Base-by-base conservation (phyloP, 2,329 filamentous ascomycete species). In the Penicillium sumatraense region DNA sequence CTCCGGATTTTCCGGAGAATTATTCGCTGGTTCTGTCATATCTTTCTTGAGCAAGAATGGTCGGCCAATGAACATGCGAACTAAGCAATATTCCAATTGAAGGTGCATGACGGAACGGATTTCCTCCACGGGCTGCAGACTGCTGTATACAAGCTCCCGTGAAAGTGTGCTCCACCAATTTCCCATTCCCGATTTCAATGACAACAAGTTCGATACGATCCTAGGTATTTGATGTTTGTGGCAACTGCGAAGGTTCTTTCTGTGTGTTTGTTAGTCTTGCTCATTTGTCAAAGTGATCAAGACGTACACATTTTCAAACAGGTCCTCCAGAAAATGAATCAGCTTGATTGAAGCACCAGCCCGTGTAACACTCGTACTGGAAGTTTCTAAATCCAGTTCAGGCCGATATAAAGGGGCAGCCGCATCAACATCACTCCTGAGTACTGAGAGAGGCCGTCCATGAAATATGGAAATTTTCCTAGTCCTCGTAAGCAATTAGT, bases 391-490 rank as follows among this genome's bases (percentile, higher is more conserved):
- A 11, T 35, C 26, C 11, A 50, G 18, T n/a, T 42, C 36, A 0
- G 31, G 46, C 13, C 33, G 48, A 49, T 53, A 47, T 16, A 68
- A 66, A 1, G 81, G 81, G 49, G 77, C 63, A 36, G 78, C 77
- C 2, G 79, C 77, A 55, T 83, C 80, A 13, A 83, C 73, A 47
- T 83, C 80, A n/a, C 72, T 71, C n/a, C 72, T 71, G 2, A 74
- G 66, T 16, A 83, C 80, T 1, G 81, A 82, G 21, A 75, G 65
- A 10, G 81, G 80, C 1, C 81, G 72, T 21, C 80, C 79, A 49
- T 83, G 80, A 45, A 82, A 77, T 27, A 80, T 80, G n/a, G 78
- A 76, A 23, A 83, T 77, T 52, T 78, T 75, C 51, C 78, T 80
- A 38, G 10, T 1, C 3, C 5, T 14, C 20, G 11, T 59, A 24